phyloP scores from a whole-genome alignment of 441 rosid species.

The Lepidium campestre region DNA sequence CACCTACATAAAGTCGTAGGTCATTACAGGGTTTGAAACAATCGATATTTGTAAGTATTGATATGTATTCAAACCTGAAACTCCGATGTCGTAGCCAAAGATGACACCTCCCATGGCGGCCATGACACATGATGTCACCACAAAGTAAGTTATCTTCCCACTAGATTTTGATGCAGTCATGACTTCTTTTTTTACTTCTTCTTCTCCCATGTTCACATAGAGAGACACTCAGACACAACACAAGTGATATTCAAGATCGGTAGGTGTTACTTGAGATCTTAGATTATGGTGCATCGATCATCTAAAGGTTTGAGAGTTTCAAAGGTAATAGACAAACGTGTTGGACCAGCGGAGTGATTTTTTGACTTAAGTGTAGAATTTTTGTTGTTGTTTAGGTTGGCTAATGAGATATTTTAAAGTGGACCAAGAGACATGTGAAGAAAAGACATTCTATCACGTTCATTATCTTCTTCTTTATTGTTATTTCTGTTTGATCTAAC shows the following conservation, averaged over 20 bases:
- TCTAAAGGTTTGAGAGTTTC: neutral
- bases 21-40: neutral
- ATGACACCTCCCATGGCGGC: conserved; percentile 82
- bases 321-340: neutral
- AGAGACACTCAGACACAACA: neutral
- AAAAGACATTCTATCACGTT: neutral
- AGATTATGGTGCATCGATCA: neutral
- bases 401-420: neutral
- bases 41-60: neutral
- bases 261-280: neutral
- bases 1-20: conserved; percentile 34
- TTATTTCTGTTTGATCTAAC: neutral
- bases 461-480: neutral
- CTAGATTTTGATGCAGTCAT: conserved; percentile 12
- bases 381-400: neutral
- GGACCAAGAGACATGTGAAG: neutral
- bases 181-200: conserved; percentile 10
- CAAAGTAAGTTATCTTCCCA: conserved; percentile 49
- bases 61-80: conserved; percentile 39
- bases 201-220: conserved; percentile 5
- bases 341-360: neutral
- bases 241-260: neutral
- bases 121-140: conserved; percentile 63
- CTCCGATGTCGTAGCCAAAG: conserved; percentile 79
- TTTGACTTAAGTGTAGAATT: conserved; percentile 8